Base-by-base conservation (phyloP, 2,329 filamentous ascomycete genomes). In the Pyrenochaeta sp. region DNA sequence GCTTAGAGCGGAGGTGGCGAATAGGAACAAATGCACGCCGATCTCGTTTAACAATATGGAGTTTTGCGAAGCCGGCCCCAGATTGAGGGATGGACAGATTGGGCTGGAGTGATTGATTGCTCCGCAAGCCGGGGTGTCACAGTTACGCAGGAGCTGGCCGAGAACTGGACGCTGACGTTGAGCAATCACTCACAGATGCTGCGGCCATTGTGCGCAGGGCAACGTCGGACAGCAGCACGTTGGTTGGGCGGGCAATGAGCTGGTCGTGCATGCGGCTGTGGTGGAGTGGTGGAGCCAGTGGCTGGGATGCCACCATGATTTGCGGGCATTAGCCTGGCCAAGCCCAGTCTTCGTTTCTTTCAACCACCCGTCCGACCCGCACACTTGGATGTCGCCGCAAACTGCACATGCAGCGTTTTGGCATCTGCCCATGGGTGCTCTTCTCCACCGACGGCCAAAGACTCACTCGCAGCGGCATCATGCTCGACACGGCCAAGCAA, bases 301-400 rank as follows among this genome's bases (percentile, higher is more conserved):
- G 60, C 54, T 49, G 50, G 50, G 45, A 51, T 32, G 43, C 29
- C 42, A 10, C 53, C 30, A 54, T 45, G 47, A 66, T 64, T 56
- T 69, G 61, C 65, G 60, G 49, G 58, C 51, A 50, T 63, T 66
- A 66, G 62, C 49, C 32, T 29, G 60, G 66, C 52, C 63, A 60
- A 58, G 39, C 32, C 29, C 49, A 51, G 41, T 37, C 23, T 42
- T 49, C 54, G 31, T 52, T 47, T 47, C 45, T 52, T 32, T 45
- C 46, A 54, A 53, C 56, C 63, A 62, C 63, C 56, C 55, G 48
- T 60, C 44, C 51, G 56, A 45, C 47, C 66, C 58, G 50, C 49
- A 52, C 45, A 29, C 49, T 49, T 52, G 56, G 60, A 56, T 52
- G 39, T 65, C 50, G 40, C 49, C 40, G 49, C 49, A 51, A 57